Evolutionary conservation across 2,329 filamentous ascomycete species (phyloP).

Genomic region (Trichoderma koningiopsis): DNA sequence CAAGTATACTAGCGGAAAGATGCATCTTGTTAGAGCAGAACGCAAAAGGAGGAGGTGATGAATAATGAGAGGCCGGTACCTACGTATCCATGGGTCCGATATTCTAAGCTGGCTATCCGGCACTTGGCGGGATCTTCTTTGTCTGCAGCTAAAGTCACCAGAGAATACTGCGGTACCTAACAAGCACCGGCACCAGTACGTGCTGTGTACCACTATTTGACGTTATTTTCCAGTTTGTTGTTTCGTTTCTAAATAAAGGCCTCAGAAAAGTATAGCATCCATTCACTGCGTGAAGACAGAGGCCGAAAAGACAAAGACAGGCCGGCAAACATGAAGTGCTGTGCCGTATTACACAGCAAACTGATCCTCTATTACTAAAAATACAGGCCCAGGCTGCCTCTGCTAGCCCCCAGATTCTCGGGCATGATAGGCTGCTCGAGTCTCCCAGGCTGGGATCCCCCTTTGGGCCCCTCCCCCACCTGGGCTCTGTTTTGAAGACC

Average conservation of each 20-base stretch:
- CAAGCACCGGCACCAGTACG: background rate
- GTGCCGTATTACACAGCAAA: background rate
- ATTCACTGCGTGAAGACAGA: background rate
- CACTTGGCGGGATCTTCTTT: background rate
- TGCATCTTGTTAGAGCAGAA: background rate
- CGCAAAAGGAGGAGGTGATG: background rate
- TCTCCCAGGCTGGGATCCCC: conserved; percentile 6
- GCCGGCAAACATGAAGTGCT: background rate
- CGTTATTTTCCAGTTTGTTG: background rate
- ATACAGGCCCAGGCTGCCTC: background rate
- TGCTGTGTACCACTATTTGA: background rate
- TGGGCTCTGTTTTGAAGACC: conserved; percentile 9
- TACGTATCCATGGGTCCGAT: background rate
- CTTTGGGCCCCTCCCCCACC: conserved; percentile 22
- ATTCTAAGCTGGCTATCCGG: background rate
- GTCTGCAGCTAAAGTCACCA: background rate
- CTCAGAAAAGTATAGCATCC: fast-evolving
- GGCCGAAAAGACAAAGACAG: background rate
- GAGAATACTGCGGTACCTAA: background rate
- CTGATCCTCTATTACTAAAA: background rate
- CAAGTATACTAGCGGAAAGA: background rate
- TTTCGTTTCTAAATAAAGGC: background rate
- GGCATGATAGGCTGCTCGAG: conserved; percentile 5
- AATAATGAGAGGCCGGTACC: background rate
- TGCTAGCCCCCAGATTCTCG: conserved; percentile 8